phyloP scores from a whole-genome alignment of 805 yeast genomes.

The Starmerella geochares region DNA sequence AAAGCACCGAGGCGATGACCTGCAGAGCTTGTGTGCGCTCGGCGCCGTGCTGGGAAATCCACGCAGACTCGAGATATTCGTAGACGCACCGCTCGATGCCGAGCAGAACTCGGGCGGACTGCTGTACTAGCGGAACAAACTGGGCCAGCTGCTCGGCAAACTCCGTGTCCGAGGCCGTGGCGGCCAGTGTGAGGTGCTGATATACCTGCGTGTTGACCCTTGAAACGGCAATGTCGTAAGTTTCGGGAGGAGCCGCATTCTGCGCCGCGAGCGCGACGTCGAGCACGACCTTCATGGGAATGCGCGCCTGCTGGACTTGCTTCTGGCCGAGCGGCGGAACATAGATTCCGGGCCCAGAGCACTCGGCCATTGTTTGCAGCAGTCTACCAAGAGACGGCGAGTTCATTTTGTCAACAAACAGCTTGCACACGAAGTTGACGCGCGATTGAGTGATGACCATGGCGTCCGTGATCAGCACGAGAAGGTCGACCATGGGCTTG shows the following conservation, averaged over 20 bases:
- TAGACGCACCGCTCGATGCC: constrained; percentile 13
- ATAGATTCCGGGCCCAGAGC: constrained; percentile 7
- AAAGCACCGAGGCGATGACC: constrained; percentile 9
- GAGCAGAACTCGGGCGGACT: constrained; percentile 10
- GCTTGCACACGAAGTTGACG: constrained; percentile 11
- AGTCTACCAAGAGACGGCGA: constrained; percentile 20
- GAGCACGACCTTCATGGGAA: constrained; percentile 9
- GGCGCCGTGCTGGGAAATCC: constrained; percentile 6
- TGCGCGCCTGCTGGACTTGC: neutral
- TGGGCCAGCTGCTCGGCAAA: constrained; percentile 12
- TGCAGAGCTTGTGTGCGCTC: constrained; percentile 9
- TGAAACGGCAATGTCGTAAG: neutral
- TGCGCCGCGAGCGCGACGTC: neutral
- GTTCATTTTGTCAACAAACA: constrained; percentile 5
- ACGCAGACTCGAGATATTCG: constrained; percentile 13
- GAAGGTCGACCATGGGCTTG: constrained; percentile 13
- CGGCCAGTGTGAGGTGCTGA: neutral
- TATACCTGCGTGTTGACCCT: constrained; percentile 7
- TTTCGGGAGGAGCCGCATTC: constrained; percentile 11
- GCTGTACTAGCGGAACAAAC: constrained; percentile 16
- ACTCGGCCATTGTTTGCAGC: constrained; percentile 9
- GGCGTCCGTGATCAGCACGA: constrained; percentile 12
- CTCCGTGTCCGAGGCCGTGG: constrained; percentile 8
- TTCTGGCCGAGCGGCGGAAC: constrained; percentile 19
- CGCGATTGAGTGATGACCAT: constrained; percentile 16